These are phyloP conservation scores for Coprinellus aureogranulatus DNA, from an alignment of 768 basidiomycete genomes.

Conservation along the genomic window DNA sequence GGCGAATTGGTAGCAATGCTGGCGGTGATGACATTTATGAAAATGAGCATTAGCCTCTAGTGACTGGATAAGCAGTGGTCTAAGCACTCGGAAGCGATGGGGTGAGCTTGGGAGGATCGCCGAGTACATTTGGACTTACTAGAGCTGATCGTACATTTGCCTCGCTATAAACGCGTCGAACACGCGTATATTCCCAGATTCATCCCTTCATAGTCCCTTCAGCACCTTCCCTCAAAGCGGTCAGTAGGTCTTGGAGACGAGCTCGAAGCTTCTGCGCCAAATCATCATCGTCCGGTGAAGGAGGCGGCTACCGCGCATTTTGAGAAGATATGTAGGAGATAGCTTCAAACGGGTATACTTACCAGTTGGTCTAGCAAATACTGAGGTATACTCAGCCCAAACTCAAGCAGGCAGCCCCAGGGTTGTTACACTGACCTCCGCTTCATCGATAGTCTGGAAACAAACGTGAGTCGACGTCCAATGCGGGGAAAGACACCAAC, in stretches of 20 bases:
- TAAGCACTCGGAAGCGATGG: no score
- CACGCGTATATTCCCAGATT: background rate
- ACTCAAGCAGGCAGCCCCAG: background rate
- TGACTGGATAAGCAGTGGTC: no score
- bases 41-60: no score
- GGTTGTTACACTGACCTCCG: constrained; percentile 17
- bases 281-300: constrained; percentile 36
- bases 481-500: background rate
- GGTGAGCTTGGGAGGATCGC: no score
- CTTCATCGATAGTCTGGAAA: constrained; percentile 27
- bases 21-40: no score
- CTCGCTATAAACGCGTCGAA: no score
- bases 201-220: constrained; percentile 23
- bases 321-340: background rate
- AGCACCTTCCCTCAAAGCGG: constrained; percentile 31
- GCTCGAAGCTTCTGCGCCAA: constrained; percentile 34
- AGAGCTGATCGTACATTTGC: no score
- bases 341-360: constrained; percentile 5
- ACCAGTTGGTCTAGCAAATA: constrained; percentile 40
- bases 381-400: constrained; percentile 11
- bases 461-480: background rate
- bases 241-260: constrained; percentile 33
- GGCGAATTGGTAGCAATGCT: no score
- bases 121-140: no score
- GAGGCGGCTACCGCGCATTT: constrained; percentile 28